Conservation (phyloP, 2,329 filamentous ascomycete species). For the Curvularia eragrostidis region DNA sequence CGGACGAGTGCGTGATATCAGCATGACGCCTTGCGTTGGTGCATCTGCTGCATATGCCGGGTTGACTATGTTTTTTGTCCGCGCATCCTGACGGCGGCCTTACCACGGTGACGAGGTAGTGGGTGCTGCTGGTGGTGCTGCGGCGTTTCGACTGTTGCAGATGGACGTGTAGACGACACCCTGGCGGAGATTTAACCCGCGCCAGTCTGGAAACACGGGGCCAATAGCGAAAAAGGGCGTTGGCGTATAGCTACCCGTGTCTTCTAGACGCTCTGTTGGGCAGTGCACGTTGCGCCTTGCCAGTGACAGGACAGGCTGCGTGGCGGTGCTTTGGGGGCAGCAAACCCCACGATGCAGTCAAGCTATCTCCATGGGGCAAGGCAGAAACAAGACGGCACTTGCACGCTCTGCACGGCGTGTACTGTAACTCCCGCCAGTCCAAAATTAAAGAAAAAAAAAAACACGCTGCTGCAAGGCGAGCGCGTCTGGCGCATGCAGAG, state of each 20-base stretch:
- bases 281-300: slow-evolving; percentile 8
- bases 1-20: slow-evolving; percentile 9
- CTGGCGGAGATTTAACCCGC: slow-evolving; percentile 5
- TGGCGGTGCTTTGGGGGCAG: background rate
- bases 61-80: background rate
- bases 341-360: slow-evolving; percentile 4
- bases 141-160: background rate
- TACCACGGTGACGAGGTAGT: background rate
- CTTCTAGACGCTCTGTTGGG: slow-evolving; percentile 8
- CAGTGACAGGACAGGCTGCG: background rate
- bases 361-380: slow-evolving; percentile 1
- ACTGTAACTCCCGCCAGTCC: background rate
- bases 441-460: background rate
- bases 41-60: background rate
- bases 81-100: background rate
- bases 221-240: slow-evolving; percentile 13
- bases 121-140: background rate
- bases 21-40: background rate
- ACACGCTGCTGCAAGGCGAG: background rate
- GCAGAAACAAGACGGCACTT: background rate
- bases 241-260: background rate
- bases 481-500: slow-evolving; percentile 16
- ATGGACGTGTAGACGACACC: background rate
- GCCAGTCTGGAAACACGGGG: slow-evolving; percentile 21
- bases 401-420: background rate